These are phyloP conservation scores for Yamadazyma sp. DNA, from an alignment of 805 yeast genomes.

Conservation along the genomic window DNA sequence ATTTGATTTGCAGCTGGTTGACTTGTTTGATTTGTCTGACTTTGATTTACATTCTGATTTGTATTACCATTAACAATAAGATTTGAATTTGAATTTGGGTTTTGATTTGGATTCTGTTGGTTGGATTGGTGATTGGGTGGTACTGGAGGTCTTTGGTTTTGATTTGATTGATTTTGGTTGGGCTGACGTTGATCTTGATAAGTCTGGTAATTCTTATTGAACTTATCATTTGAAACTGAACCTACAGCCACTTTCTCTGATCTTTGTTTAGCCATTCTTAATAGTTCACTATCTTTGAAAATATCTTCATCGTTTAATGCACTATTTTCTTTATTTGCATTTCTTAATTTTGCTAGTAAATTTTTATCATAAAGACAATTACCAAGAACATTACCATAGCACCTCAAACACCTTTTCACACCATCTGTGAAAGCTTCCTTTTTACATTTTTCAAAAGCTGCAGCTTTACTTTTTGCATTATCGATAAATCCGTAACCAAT, in stretches of 20 bases:
- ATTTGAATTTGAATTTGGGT: too few species aligned
- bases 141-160: background rate
- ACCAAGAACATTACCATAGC: slow-evolving; percentile 78
- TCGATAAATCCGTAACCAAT: slow-evolving; percentile 75
- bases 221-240: slow-evolving; percentile 4
- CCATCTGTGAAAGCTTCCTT: slow-evolving; percentile 88
- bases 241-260: slow-evolving; percentile 2
- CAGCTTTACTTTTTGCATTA: slow-evolving; percentile 63
- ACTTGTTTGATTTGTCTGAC: too few species aligned
- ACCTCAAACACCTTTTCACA: slow-evolving; percentile 70
- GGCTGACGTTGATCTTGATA: background rate
- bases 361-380: slow-evolving; percentile 81
- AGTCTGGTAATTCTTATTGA: slow-evolving; percentile 1
- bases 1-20: too few species aligned
- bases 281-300: slow-evolving; percentile 26
- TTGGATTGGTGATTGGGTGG: slow-evolving; percentile 3
- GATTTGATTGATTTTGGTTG: too few species aligned
- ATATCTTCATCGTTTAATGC: slow-evolving; percentile 31
- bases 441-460: slow-evolving; percentile 76
- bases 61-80: too few species aligned
- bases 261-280: slow-evolving; percentile 8
- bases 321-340: slow-evolving; percentile 21
- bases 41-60: background rate
- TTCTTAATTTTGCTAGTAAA: slow-evolving; percentile 47
- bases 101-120: slow-evolving; percentile 10